Evolutionary conservation across 2,329 filamentous ascomycete species (phyloP), one percentile per base, ranked within the genome.

Genomic region (Sporothrix sp.): DNA sequence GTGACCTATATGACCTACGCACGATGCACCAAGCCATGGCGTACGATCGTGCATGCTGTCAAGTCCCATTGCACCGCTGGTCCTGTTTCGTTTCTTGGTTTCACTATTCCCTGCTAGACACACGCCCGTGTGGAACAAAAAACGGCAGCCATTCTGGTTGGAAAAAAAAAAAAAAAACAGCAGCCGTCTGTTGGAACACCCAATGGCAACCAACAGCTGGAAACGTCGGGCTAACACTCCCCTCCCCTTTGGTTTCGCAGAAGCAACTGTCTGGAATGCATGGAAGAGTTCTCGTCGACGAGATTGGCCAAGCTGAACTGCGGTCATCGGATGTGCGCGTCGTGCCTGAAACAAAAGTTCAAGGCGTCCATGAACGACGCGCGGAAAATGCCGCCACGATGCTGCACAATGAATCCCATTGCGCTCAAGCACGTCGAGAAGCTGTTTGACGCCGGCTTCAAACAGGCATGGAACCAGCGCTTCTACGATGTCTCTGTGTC

Each of bases 361-460:
- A 79, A 75, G 49, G 73, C 87, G 54, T 93, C 87, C 10, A 72
- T 90, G 55, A 82, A 75, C 37, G 86, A 94, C 62, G 81, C 85
- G 1, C 76, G 81, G 54, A 82, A 87, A 58, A 94, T 95, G 87
- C 87, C 89, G 16, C 89, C 89, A 0, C 78, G 75, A 62, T 95
- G 88, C 66, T 95, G 88, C 66, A 84, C 78, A 3, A 61, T 75
- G 18, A 79, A 87, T 11, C 76, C 79, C 58, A 94, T 95, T 52
- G 80, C 84, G 0, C 68, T 89, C 7, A 82, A 81, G 57, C 81
- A 88, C 62, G 88, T 91, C 25, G 85, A 91, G 11, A 74, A 74
- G 21, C 70, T 93, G 7, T 89, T 95, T 61, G 78, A 86, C 60
- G 62, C 73, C 52, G 72, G 75, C 48, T 91, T 93, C 71, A 91